Conservation (phyloP, 2,329 filamentous ascomycete species). For the Hymenoscyphus salicellus region DNA sequence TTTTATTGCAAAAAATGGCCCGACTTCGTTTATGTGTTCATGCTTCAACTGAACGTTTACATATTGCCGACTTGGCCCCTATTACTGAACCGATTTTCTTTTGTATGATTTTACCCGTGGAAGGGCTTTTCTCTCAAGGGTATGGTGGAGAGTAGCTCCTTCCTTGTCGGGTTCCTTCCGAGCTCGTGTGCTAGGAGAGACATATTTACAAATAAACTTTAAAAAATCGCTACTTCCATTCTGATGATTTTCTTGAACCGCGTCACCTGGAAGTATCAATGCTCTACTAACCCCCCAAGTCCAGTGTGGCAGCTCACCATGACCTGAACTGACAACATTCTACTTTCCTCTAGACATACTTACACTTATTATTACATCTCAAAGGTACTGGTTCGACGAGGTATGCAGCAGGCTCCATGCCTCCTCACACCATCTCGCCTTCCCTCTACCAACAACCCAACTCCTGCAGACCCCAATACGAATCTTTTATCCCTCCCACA, state of each 20-base stretch:
- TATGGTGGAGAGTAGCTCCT: slow-evolving; percentile 16
- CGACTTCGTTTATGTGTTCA: slow-evolving; percentile 14
- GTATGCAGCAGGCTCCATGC: slow-evolving; percentile 7
- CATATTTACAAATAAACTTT: background rate
- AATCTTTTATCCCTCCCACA: background rate
- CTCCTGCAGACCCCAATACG: background rate
- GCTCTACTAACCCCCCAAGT: background rate
- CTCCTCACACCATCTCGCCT: slow-evolving; percentile 4
- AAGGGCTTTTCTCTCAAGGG: slow-evolving; percentile 5
- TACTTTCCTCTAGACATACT: background rate
- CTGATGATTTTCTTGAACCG: background rate
- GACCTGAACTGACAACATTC: background rate
- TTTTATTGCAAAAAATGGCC: slow-evolving; percentile 12
- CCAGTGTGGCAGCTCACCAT: background rate
- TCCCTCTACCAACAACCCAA: slow-evolving; percentile 12
- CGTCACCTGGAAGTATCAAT: background rate
- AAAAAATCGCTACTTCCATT: background rate
- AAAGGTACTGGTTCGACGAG: background rate
- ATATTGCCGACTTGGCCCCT: slow-evolving; percentile 1
- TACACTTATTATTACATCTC: slow-evolving; percentile 1
- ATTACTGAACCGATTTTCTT: slow-evolving; percentile 13
- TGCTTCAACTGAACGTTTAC: slow-evolving; percentile 5
- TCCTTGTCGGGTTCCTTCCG: slow-evolving; percentile 9
- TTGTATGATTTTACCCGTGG: background rate
- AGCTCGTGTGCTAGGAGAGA: background rate